These are phyloP conservation scores for Vickermania ingenoplastis DNA, from an alignment of 208 protist species.

Conservation along the genomic window DNA sequence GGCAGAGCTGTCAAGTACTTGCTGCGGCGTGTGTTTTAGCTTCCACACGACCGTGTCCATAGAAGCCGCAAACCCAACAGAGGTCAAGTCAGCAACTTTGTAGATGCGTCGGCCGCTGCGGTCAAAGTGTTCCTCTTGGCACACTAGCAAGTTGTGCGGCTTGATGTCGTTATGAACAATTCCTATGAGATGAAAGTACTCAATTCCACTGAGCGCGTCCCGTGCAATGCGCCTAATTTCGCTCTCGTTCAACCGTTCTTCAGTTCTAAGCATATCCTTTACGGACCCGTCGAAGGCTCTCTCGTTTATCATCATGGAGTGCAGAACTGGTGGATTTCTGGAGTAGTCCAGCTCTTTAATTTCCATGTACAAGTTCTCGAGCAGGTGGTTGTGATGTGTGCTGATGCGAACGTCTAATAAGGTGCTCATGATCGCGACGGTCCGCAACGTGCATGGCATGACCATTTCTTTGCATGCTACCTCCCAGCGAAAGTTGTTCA, in stretches of 20 bases:
- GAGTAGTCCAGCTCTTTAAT: background rate
- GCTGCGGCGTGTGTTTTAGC: background rate
- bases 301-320: background rate
- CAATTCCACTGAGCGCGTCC: slow-evolving; percentile 30
- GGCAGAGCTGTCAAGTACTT: slow-evolving; percentile 1
- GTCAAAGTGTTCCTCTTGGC: slow-evolving; percentile 8
- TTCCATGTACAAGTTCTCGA: background rate
- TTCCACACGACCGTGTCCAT: background rate
- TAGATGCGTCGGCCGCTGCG: slow-evolving; percentile 9
- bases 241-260: slow-evolving; percentile 12
- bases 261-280: slow-evolving; percentile 8
- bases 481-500: background rate
- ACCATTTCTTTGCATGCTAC: background rate
- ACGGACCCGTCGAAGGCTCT: background rate
- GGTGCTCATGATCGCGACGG: background rate
- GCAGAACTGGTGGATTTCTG: background rate
- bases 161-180: slow-evolving; percentile 80
- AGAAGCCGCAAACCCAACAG: slow-evolving; percentile 1
- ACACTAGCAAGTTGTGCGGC: slow-evolving; percentile 73
- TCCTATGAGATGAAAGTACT: slow-evolving; percentile 45
- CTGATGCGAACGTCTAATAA: background rate
- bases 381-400: background rate
- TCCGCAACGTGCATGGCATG: background rate
- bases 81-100: slow-evolving; percentile 55
- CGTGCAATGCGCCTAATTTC: slow-evolving; percentile 21